A percentile compares a stretch with the other conserved stretches of the same genome.
Conservation (phyloP, 352 stramenopile species). For the Phytophthora pinifolia region DNA sequence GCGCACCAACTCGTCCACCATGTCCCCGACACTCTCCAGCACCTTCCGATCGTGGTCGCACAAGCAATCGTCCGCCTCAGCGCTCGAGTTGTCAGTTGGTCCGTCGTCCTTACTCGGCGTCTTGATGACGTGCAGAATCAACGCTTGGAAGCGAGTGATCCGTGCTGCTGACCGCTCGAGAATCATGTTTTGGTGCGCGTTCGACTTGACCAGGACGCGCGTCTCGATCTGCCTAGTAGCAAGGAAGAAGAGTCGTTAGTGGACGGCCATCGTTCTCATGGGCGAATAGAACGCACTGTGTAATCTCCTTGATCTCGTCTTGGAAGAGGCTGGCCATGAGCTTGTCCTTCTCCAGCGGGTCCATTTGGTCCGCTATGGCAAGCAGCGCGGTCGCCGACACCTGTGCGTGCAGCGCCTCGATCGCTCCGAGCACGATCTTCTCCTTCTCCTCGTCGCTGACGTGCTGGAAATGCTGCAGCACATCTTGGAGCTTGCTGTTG, state of each 20-base stretch:
- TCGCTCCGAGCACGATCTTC: conserved; percentile 46
- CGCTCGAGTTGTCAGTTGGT: background rate
- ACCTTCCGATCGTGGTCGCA: conserved; percentile 69
- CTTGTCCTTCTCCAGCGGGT: conserved; percentile 56
- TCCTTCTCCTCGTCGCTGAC: conserved; percentile 62
- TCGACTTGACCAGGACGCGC: conserved; percentile 50
- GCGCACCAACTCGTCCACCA: conserved; percentile 52
- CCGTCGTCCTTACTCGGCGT: conserved; percentile 12
- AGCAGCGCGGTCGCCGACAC: conserved; percentile 49
- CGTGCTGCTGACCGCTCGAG: conserved; percentile 53
- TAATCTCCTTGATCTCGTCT: conserved; percentile 53
- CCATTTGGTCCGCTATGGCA: conserved; percentile 55
- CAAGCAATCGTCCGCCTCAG: conserved; percentile 43
- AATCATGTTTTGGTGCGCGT: conserved; percentile 59
- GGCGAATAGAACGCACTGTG: conserved; percentile 34
- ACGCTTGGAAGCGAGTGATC: conserved; percentile 60
- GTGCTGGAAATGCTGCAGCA: conserved; percentile 63
- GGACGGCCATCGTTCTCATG: background rate
- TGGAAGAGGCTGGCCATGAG: conserved; percentile 52
- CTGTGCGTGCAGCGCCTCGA: conserved; percentile 47
- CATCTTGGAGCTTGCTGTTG: conserved; percentile 44
- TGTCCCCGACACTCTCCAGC: conserved; percentile 48
- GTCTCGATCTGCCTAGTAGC: conserved; percentile 47
- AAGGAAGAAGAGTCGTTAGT: conserved; percentile 4
- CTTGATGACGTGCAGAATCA: conserved; percentile 37